Evolutionary conservation across 192 early-diverging fungal species (phyloP).

Genomic region (Mortierella antarctica): DNA sequence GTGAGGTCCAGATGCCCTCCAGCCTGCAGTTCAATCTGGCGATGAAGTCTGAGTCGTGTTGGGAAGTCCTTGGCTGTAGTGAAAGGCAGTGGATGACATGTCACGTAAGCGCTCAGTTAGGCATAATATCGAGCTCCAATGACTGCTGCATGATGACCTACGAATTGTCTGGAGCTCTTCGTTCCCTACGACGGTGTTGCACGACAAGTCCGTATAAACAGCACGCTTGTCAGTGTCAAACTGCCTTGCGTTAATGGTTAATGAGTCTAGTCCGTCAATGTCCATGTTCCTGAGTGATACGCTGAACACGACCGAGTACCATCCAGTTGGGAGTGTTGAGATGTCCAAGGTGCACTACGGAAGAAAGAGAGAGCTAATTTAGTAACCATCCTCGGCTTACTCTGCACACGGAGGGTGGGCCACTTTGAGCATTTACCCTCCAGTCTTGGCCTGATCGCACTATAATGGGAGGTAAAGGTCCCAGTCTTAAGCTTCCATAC

Average conservation of each 20-base stretch:
- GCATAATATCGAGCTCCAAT: background rate
- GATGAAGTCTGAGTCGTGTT: constrained; percentile 16
- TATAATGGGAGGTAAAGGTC: constrained; percentile 9
- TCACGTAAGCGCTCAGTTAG: background rate
- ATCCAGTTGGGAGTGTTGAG: constrained; percentile 4
- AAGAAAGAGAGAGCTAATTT: too few species aligned
- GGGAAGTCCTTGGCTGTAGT: constrained; percentile 9
- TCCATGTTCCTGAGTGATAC: constrained; percentile 28
- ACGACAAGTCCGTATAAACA: constrained; percentile 15
- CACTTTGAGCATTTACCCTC: constrained; percentile 1
- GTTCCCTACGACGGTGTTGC: constrained; percentile 11
- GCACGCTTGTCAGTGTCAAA: constrained; percentile 21
- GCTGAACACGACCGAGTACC: constrained; percentile 25
- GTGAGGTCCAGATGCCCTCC: constrained; percentile 16
- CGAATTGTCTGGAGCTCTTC: constrained; percentile 14
- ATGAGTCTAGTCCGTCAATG: constrained; percentile 2
- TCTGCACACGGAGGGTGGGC: too few species aligned
- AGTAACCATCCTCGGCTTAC: too few species aligned
- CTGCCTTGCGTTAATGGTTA: constrained; percentile 16
- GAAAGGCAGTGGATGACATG: background rate
- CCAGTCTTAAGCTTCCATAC: constrained; percentile 3
- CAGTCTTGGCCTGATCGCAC: constrained; percentile 17
- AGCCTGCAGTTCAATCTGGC: constrained; percentile 22
- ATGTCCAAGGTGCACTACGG: constrained; percentile 11
- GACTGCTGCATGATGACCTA: background rate